Conservation (phyloP, 2,329 filamentous ascomycete species). For the Scortechinia acanthostroma region DNA sequence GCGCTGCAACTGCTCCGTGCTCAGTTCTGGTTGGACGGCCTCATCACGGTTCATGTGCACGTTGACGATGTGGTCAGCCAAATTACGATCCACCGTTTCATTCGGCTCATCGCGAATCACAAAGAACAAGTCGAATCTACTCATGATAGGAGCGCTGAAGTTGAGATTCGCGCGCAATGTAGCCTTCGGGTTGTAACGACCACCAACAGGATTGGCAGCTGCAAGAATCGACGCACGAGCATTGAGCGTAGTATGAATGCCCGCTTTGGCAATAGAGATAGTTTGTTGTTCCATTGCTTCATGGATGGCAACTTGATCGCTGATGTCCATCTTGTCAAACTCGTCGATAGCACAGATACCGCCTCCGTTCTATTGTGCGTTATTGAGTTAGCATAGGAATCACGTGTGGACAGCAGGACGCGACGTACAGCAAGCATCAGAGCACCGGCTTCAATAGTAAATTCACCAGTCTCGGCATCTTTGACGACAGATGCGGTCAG, state of each 20-base stretch:
- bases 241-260: conserved; percentile 95
- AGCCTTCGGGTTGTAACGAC: conserved; percentile 93
- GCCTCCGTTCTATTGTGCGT: conserved; percentile 21
- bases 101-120: conserved; percentile 96
- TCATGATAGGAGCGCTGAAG: conserved; percentile 99
- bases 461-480: conserved; percentile 96
- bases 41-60: conserved; percentile 90
- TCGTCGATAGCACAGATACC: conserved; percentile 98
- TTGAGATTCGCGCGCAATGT: conserved; percentile 93
- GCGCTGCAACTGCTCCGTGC: conserved; percentile 89
- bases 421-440: conserved; percentile 73
- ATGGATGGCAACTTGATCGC: conserved; percentile 95
- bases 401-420: conserved; percentile 7
- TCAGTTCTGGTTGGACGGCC: conserved; percentile 86
- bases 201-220: conserved; percentile 89
- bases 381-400: conserved; percentile 8
- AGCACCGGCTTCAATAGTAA: conserved; percentile 95
- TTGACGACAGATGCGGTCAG: conserved; percentile 94
- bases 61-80: conserved; percentile 89
- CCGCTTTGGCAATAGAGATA: conserved; percentile 96
- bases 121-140: conserved; percentile 97
- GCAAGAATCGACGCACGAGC: conserved; percentile 91
- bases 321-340: conserved; percentile 99
- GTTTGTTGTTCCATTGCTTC: conserved; percentile 99
- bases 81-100: conserved; percentile 78